phyloP scores from a whole-genome alignment of 768 basidiomycete species.

The Ephemerocybe angulata region DNA sequence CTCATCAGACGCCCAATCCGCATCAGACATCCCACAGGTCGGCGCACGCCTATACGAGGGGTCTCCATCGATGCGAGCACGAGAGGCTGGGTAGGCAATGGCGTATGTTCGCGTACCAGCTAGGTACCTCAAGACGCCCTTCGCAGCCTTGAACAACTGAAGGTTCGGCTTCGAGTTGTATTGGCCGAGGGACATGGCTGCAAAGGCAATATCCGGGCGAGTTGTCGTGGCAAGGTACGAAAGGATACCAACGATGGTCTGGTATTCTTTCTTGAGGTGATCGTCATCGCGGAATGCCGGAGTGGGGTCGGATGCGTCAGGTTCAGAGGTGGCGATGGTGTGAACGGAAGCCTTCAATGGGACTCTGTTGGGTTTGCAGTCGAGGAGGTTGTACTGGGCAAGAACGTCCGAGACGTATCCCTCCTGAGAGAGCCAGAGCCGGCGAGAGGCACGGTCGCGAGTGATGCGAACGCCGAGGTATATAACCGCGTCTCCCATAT shows the following conservation, averaged over 20 bases:
- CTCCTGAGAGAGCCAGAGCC: slow-evolving; percentile 9
- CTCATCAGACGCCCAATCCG: slow-evolving; percentile 29
- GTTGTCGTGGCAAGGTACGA: slow-evolving; percentile 30
- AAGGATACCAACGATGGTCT: slow-evolving; percentile 21
- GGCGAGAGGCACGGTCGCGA: slow-evolving; percentile 5
- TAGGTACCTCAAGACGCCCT: slow-evolving; percentile 31
- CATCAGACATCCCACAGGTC: slow-evolving; percentile 19
- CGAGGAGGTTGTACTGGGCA: slow-evolving; percentile 8
- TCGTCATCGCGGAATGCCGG: slow-evolving; percentile 13
- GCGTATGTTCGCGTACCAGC: slow-evolving; percentile 21
- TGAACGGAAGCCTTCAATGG: slow-evolving; percentile 1
- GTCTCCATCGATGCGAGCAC: neutral
- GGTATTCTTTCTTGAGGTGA: slow-evolving; percentile 15
- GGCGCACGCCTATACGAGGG: slow-evolving; percentile 5
- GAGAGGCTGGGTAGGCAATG: slow-evolving; percentile 16
- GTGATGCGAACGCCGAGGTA: slow-evolving; percentile 12
- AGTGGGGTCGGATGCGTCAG: slow-evolving; percentile 9
- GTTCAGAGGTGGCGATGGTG: neutral
- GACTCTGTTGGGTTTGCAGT: slow-evolving; percentile 10
- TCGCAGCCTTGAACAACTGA: slow-evolving; percentile 27
- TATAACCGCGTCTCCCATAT: slow-evolving; percentile 12
- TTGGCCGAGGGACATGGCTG: slow-evolving; percentile 26
- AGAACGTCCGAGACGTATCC: slow-evolving; percentile 12
- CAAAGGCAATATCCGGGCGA: slow-evolving; percentile 31
- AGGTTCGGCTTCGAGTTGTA: slow-evolving; percentile 26